Evolutionary conservation across 1,139 yeast species (phyloP).

Genomic region (Nakaseomyces nivariensis): DNA sequence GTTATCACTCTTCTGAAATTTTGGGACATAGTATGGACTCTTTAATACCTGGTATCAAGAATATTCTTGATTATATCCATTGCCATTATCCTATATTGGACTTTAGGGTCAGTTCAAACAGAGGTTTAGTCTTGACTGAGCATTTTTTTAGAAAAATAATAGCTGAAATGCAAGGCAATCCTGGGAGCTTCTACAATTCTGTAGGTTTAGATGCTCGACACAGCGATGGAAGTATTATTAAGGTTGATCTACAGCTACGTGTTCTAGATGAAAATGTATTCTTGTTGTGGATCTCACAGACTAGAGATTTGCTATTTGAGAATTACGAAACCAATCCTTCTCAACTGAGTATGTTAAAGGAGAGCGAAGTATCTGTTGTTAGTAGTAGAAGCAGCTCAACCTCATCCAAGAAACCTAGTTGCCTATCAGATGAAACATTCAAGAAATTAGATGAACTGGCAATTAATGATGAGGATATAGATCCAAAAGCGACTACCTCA

Average conservation of each 20-base stretch:
- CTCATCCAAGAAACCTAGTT: slow-evolving; percentile 10
- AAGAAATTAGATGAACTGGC: background rate
- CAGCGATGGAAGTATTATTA: slow-evolving; percentile 53
- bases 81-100: slow-evolving; percentile 35
- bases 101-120: slow-evolving; percentile 24
- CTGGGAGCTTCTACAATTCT: slow-evolving; percentile 43
- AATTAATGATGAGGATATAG: background rate
- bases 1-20: slow-evolving; percentile 43
- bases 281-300: slow-evolving; percentile 83
- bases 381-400: slow-evolving; percentile 23
- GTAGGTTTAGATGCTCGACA: slow-evolving; percentile 61
- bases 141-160: slow-evolving; percentile 67
- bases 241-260: slow-evolving; percentile 72
- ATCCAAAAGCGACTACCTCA: background rate
- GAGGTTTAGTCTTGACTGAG: slow-evolving; percentile 69
- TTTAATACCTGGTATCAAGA: slow-evolving; percentile 57
- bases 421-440: background rate
- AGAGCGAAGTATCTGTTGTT: slow-evolving; percentile 26
- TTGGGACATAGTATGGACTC: slow-evolving; percentile 42
- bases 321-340: slow-evolving; percentile 30
- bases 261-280: slow-evolving; percentile 51
- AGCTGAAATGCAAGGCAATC: slow-evolving; percentile 18
- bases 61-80: slow-evolving; percentile 42
- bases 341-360: slow-evolving; percentile 31
- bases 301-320: slow-evolving; percentile 37